Evolutionary conservation across 1,284 basidiomycete species (phyloP).

Genomic region (Pseudozyma thailandica): DNA sequence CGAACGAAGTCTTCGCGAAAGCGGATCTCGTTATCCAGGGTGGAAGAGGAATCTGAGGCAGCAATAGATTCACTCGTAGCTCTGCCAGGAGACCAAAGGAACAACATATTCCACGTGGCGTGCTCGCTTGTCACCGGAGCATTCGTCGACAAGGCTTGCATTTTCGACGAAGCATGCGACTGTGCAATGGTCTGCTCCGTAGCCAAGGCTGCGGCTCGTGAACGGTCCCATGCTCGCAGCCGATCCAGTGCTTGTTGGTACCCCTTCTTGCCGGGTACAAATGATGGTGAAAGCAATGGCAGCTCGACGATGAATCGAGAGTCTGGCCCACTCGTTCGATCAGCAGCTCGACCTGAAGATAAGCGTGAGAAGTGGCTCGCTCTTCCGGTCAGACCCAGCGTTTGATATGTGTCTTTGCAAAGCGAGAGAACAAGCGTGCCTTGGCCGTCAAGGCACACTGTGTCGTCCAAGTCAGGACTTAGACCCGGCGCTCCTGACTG

Average conservation of each 20-base stretch:
- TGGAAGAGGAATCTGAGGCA: background rate
- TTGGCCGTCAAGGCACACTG: constrained; percentile 60
- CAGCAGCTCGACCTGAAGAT: constrained; percentile 61
- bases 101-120: constrained; percentile 50
- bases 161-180: constrained; percentile 24
- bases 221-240: constrained; percentile 53
- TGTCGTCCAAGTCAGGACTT: constrained; percentile 52
- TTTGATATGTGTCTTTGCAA: constrained; percentile 64
- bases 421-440: constrained; percentile 63
- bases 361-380: constrained; percentile 53
- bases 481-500: constrained; percentile 17
- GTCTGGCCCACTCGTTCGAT: constrained; percentile 54
- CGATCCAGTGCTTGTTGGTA: constrained; percentile 55
- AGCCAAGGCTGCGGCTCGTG: constrained; percentile 15
- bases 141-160: background rate
- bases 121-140: constrained; percentile 21
- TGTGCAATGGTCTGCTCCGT: constrained; percentile 20
- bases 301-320: constrained; percentile 61
- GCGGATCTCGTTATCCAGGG: constrained; percentile 16
- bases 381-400: constrained; percentile 61
- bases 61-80: constrained; percentile 2
- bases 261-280: constrained; percentile 61
- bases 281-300: constrained; percentile 54
- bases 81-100: constrained; percentile 38
- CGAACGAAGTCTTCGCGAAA: constrained; percentile 41